A percentile compares a stretch with the other conserved stretches of the same genome.
Conservation (phyloP, 352 stramenopile genomes). For the Pythium aquatile region DNA sequence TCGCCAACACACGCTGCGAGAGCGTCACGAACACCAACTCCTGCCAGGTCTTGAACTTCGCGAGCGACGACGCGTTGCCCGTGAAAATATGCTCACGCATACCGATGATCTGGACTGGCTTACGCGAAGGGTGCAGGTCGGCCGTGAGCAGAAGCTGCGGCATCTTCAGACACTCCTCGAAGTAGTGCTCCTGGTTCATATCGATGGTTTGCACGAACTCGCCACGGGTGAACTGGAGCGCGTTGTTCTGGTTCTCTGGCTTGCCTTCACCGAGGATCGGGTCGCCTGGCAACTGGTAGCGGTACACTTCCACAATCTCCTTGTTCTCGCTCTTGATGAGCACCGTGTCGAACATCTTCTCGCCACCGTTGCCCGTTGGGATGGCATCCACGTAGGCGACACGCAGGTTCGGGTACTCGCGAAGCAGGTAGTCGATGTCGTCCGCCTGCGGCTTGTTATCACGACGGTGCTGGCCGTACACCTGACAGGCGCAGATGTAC, state of each 20-base stretch:
- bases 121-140: constrained; percentile 62
- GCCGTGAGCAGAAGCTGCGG: constrained; percentile 72
- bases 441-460: constrained; percentile 69
- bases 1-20: constrained; percentile 73
- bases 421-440: constrained; percentile 81
- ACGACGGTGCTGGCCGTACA: constrained; percentile 75
- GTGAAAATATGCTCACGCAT: constrained; percentile 90
- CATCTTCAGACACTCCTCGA: constrained; percentile 87
- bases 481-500: constrained; percentile 83
- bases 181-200: constrained; percentile 89
- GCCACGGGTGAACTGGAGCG: constrained; percentile 70
- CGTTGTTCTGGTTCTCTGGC: constrained; percentile 87
- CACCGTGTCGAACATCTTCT: constrained; percentile 63
- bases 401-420: constrained; percentile 79
- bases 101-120: constrained; percentile 79
- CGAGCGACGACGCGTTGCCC: constrained; percentile 74
- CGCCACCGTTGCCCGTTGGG: constrained; percentile 31
- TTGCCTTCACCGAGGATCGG: constrained; percentile 83
- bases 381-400: constrained; percentile 85
- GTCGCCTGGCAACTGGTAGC: constrained; percentile 77
- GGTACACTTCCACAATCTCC: constrained; percentile 79
- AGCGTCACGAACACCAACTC: constrained; percentile 85
- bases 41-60: constrained; percentile 87
- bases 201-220: constrained; percentile 89
- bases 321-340: constrained; percentile 78